Evolutionary conservation across 2,329 filamentous ascomycete genomes (phyloP).

Genomic region (Neopestalotiopsis sp.): DNA sequence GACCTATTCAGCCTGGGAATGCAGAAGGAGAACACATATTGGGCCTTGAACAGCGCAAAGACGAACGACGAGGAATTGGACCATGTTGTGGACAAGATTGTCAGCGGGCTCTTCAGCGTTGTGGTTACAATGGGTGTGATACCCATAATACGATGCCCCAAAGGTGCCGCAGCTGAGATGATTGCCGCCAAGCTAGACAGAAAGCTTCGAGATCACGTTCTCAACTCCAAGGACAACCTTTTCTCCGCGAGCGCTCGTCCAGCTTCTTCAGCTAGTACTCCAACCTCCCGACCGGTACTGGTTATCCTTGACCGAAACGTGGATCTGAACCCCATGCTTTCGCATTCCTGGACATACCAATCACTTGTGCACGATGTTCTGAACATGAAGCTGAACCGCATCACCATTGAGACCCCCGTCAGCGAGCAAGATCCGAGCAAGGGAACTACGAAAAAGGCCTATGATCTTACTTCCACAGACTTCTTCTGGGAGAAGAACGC

Average conservation of each 20-base stretch:
- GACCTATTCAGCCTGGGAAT: conserved; percentile 95
- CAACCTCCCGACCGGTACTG: conserved; percentile 82
- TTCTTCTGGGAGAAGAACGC: conserved; percentile 98
- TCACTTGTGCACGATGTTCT: conserved; percentile 75
- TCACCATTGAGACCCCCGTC: conserved; percentile 84
- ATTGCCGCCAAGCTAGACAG: conserved; percentile 93
- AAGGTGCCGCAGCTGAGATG: conserved; percentile 90
- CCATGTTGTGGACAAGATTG: conserved; percentile 84
- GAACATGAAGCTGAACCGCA: conserved; percentile 86
- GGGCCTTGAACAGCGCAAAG: conserved; percentile 92
- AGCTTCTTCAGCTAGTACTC: conserved; percentile 62
- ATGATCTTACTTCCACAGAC: conserved; percentile 87
- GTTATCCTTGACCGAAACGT: conserved; percentile 95
- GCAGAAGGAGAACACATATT: conserved; percentile 89
- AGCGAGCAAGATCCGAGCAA: conserved; percentile 79
- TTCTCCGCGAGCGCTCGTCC: conserved; percentile 75
- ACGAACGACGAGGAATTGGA: conserved; percentile 92
- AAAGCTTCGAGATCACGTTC: conserved; percentile 92
- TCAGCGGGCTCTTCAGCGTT: conserved; percentile 96
- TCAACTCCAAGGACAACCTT: conserved; percentile 97
- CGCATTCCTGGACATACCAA: conserved; percentile 86
- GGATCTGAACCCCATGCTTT: conserved; percentile 97
- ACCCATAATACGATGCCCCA: conserved; percentile 93
- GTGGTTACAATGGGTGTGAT: conserved; percentile 98
- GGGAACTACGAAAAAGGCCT: conserved; percentile 82